Evolutionary conservation across 2,329 filamentous ascomycete genomes (phyloP).

Genomic region (Aschersonia sp.): DNA sequence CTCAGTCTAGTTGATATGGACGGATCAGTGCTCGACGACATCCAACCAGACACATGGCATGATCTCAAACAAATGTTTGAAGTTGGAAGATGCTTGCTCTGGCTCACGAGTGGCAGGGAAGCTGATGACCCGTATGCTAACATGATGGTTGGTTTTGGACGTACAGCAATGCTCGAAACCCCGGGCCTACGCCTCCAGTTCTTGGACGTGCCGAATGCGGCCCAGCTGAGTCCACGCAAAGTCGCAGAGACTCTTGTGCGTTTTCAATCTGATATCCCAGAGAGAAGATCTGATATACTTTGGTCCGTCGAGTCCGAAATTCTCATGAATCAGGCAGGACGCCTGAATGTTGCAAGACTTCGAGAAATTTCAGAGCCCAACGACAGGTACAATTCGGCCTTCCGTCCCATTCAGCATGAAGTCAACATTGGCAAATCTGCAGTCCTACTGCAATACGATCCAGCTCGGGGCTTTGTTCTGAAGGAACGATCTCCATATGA

Average conservation of each 20-base stretch:
- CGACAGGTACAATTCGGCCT: slow-evolving; percentile 1
- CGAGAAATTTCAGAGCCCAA: neutral
- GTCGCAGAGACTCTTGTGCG: neutral
- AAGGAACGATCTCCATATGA: too few species aligned
- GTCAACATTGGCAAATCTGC: neutral
- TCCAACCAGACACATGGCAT: neutral
- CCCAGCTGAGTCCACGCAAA: neutral
- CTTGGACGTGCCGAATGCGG: neutral
- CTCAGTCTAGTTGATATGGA: neutral
- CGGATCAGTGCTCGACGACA: neutral
- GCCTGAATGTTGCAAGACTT: neutral
- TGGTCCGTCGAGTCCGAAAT: neutral
- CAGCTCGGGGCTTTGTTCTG: neutral
- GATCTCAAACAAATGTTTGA: neutral
- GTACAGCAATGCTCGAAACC: neutral
- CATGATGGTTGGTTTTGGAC: neutral
- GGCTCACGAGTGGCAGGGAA: neutral
- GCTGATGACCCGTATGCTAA: neutral
- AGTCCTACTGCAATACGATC: too few species aligned
- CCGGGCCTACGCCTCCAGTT: slow-evolving; percentile 3
- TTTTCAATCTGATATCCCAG: neutral
- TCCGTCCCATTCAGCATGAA: neutral
- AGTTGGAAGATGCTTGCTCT: neutral
- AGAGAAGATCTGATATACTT: neutral
- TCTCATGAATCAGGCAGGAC: neutral